Evolutionary conservation across 2,329 filamentous ascomycete genomes (phyloP), one percentile per base, ranked within the genome.

Genomic region (Trichoderma hamatum): DNA sequence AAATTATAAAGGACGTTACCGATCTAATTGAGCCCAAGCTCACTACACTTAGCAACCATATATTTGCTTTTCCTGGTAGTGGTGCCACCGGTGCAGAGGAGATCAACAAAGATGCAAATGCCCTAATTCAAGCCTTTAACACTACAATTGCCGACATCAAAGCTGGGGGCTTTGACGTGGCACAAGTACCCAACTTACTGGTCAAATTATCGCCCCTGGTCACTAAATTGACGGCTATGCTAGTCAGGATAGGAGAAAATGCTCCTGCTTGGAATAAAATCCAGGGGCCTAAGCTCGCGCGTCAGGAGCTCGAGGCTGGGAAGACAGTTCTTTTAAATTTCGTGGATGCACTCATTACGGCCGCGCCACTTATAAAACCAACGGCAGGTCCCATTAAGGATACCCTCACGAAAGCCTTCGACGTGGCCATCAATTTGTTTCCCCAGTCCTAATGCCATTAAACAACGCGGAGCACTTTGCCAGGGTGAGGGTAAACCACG

Each of bases 121-220:
- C 36, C 3, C 36, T 43, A 16, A 19, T 43, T 7, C 14, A 7
- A 43, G 6, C 36, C 16, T 1, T 43, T 16, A 7, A 43, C 6
- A 7, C 4, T 19, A 16, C 36, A 43, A 43, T 16, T 43, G 3
- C 2, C 14, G 14, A 43, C 16, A 16, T 43, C 9, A 43, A 19
- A 43, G 16, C 16, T 43, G 6, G 36, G 5, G 1, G 2, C 0
- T 43, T 43, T 2, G 16, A 5, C 36, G 5, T 19, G 3, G 16
- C 7, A 19, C 4, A 5, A 6, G 1, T 43, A 2, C 36, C 36
- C 0, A 5, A 5, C 2, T 5, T 39, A 1, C 1, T 19, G 36
- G n/a, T n/a, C n/a, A n/a, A n/a, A n/a, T n/a, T n/a, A n/a, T n/a
- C n/a, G n/a, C n/a, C n/a, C n/a, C n/a, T n/a, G n/a, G n/a, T n/a